Conservation (phyloP, 345 rosid species). For the Salix caprea region DNA sequence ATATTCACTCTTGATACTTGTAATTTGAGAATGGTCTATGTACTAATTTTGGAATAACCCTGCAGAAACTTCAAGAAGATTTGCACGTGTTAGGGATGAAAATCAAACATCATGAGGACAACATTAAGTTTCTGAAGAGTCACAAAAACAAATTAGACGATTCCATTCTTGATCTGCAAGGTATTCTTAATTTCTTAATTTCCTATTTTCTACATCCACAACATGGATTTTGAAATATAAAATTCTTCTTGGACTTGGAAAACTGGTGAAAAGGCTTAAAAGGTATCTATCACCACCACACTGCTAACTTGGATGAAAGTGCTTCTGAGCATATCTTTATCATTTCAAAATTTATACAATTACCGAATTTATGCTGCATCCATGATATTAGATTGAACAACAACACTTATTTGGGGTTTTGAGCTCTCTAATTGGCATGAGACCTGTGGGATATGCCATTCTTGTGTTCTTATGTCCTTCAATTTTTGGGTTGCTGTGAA, state of each 20-base stretch:
- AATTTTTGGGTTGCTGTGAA: not conserved
- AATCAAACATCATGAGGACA: constrained; percentile 66
- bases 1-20: not conserved
- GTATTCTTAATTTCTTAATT: constrained; percentile 21
- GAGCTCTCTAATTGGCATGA: too few relatives aligned
- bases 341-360: not conserved
- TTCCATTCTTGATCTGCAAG: constrained; percentile 58
- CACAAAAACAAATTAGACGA: constrained; percentile 59
- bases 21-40: not conserved
- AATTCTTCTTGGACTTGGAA: not conserved
- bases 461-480: not conserved
- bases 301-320: not conserved
- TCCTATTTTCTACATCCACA: not conserved
- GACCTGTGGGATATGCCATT: too few relatives aligned
- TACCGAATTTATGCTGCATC: not conserved
- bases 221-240: not conserved
- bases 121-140: constrained; percentile 40
- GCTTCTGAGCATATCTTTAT: not conserved
- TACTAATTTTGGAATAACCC: not conserved
- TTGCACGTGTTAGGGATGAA: constrained; percentile 49
- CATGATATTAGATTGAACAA: not conserved
- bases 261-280: not conserved
- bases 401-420: not conserved
- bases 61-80: constrained; percentile 72
- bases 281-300: not conserved